Conservation (phyloP, 2,329 filamentous ascomycete species). For the Alternaria dauci region DNA sequence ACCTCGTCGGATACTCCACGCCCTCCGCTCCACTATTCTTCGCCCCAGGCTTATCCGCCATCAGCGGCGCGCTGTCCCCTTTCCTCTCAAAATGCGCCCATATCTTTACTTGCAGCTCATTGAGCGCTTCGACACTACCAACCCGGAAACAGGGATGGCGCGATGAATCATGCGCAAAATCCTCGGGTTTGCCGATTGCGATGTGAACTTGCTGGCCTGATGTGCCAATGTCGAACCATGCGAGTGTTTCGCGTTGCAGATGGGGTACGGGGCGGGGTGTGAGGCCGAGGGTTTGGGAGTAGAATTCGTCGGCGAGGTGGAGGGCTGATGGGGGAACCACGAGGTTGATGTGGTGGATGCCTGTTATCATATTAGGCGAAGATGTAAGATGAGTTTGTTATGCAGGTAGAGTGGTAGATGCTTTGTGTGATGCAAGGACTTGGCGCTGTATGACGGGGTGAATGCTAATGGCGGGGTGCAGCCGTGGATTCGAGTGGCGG, state of each 20-base stretch:
- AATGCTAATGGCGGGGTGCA: neutral
- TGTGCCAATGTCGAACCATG: constrained; percentile 65
- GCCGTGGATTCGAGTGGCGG: constrained; percentile 28
- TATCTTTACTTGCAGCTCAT: neutral
- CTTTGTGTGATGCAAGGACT: neutral
- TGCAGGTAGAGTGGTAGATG: neutral
- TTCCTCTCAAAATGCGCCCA: constrained; percentile 59
- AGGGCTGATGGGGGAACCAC: neutral
- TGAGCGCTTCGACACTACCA: neutral
- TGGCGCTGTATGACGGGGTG: neutral
- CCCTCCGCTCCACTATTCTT: constrained; percentile 56
- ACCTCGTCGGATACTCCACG: constrained; percentile 67
- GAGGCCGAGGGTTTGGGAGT: constrained; percentile 56
- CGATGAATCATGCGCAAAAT: neutral
- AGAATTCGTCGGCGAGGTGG: neutral
- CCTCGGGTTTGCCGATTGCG: constrained; percentile 23
- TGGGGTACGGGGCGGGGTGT: constrained; percentile 61
- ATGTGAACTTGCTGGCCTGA: constrained; percentile 59
- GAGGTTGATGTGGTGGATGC: neutral
- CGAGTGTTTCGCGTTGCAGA: constrained; percentile 60
- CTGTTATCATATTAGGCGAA: neutral
- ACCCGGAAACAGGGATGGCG: neutral
- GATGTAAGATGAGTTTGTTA: neutral
- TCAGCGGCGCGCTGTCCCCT: constrained; percentile 60
- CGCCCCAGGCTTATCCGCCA: constrained; percentile 65